Evolutionary conservation across 306 rosid genomes (phyloP).

Genomic region (Cucumis hystrix): DNA sequence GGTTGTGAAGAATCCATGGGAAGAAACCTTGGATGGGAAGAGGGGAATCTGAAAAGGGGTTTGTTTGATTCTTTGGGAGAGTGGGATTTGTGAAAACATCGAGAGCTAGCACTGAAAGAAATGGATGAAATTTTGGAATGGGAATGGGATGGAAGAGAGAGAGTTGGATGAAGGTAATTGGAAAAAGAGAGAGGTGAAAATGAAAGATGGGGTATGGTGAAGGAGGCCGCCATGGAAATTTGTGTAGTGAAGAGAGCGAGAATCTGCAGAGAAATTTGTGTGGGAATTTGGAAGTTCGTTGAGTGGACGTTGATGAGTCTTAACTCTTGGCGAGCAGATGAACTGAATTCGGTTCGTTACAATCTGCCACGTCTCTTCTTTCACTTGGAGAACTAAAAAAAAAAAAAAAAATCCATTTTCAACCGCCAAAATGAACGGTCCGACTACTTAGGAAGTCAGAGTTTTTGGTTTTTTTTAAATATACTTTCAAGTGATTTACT

Average conservation of each 20-base stretch:
- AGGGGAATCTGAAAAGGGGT: background rate
- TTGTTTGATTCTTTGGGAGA: background rate
- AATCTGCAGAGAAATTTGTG: background rate
- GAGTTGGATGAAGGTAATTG: conserved; percentile 13
- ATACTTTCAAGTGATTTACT: no score
- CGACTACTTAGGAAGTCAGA: no score
- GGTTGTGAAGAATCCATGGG: conserved; percentile 23
- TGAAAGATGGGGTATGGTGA: conserved; percentile 11
- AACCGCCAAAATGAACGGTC: no score
- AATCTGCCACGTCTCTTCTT: background rate
- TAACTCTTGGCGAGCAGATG: background rate
- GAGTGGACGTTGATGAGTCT: conserved; percentile 7
- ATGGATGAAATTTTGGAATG: conserved; percentile 11
- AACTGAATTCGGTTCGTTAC: background rate
- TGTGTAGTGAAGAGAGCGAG: background rate
- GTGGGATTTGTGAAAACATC: background rate
- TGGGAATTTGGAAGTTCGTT: background rate
- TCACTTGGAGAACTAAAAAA: no score
- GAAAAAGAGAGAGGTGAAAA: conserved; percentile 10
- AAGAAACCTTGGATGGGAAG: conserved; percentile 17
- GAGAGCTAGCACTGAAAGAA: conserved; percentile 17
- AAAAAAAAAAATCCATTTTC: no score
- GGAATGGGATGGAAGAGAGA: background rate
- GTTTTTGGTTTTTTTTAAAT: no score
- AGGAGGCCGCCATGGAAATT: conserved; percentile 41